These are phyloP conservation scores for Scedosporium aurantiacum DNA, from an alignment of 2,329 filamentous ascomycete genomes.

Conservation along the genomic window DNA sequence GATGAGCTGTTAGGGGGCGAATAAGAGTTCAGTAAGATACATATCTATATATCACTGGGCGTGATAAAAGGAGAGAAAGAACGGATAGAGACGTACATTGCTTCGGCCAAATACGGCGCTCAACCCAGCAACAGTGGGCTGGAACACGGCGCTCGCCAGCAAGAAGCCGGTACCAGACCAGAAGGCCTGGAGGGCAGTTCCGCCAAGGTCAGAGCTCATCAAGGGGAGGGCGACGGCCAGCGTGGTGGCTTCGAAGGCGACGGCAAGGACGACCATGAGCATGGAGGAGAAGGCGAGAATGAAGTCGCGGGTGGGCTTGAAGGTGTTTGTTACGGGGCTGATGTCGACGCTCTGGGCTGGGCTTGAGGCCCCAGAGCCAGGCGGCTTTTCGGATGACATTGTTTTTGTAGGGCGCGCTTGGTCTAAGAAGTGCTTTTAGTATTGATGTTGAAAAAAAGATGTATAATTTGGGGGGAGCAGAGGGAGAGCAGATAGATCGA, in stretches of 20 bases:
- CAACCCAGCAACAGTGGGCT: conserved; percentile 33
- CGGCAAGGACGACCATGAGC: conserved; percentile 43
- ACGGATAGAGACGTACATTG: conserved; percentile 6
- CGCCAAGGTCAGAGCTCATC: conserved; percentile 38
- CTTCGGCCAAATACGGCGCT: conserved; percentile 25
- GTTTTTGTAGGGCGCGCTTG: neutral
- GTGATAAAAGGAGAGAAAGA: neutral
- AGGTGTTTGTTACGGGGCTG: conserved; percentile 10
- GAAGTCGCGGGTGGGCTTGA: conserved; percentile 25
- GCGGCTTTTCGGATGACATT: neutral
- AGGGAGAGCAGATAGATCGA: too few relatives aligned
- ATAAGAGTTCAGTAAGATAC: neutral
- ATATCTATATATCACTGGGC: neutral
- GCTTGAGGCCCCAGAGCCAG: neutral
- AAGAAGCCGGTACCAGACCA: conserved; percentile 64
- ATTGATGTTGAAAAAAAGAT: too few relatives aligned
- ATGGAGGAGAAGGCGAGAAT: conserved; percentile 39
- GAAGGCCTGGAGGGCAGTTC: conserved; percentile 51
- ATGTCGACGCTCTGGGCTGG: neutral
- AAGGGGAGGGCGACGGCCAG: conserved; percentile 20
- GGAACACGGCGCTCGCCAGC: conserved; percentile 51
- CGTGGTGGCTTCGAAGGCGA: conserved; percentile 19
- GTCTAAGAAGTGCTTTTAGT: too few relatives aligned
- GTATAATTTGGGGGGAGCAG: too few relatives aligned
- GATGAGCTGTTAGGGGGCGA: conserved; percentile 11